Base-by-base conservation (phyloP, 1,284 basidiomycete species). In the Leccinum huronense region DNA sequence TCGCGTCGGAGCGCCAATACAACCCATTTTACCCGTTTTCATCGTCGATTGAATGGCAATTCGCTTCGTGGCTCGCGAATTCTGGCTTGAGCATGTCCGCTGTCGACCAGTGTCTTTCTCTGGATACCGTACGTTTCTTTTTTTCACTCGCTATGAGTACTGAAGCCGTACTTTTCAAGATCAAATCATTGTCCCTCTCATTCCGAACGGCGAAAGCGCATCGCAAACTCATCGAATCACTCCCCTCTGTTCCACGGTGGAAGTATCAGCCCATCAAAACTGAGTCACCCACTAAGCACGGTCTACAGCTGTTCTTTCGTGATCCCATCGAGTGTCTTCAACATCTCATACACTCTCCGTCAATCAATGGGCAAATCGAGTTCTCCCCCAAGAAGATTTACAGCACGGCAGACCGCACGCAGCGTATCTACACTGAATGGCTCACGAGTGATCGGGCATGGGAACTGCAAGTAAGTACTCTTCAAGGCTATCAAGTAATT, bases 371-470 rank as follows among this genome's bases (percentile, higher is more conserved):
- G 23, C 48, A 13, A 9, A 51, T 51, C 48, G 48, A 59, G 11
- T 48, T 59, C 8, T 10, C 33, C 5, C 40, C 58, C 5, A 59
- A 45, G 38, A 59, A 45, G 58, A 48, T 59, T 48, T 59, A 30
- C 6, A 31, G 3, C 11, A n/a, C 58, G 8, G 40, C 55, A n/a
- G 58, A 59, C 7, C 11, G 38, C 16, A 45, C 27, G 2, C 30
- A 59, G 11, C 42, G 30, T 9, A 11, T 42, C 3, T 59, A 59
- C 13, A 59, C 23, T 9, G 36, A 48, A 45, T 59, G 38, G 58
- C 58, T 59, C 13, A 59, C 40, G 27, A 42, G 58, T 11, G 30
- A 59, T 34, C 45, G 14, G 11, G 48, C 59, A 60, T 60, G 59
- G 59, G 33, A 60, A 16, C 14, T 60, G 7, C 59, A 60, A 19